These are phyloP conservation scores for Aspergillus steynii DNA, from an alignment of 495 filamentous ascomycete genomes.

Conservation along the genomic window DNA sequence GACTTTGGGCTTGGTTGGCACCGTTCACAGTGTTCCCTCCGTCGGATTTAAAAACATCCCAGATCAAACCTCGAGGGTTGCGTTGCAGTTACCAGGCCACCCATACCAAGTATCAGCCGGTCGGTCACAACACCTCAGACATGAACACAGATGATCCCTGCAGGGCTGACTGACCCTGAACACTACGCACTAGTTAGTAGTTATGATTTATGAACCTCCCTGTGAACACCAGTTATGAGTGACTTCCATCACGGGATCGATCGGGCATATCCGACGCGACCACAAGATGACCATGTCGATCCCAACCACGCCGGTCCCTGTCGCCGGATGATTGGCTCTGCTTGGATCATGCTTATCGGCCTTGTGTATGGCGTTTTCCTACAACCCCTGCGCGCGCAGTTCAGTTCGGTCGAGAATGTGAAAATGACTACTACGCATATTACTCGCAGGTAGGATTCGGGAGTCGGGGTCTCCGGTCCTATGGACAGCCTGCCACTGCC, in stretches of 20 bases:
- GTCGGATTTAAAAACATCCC: background rate
- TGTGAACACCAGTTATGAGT: background rate
- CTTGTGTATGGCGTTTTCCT: background rate
- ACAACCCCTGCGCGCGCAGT: too few species aligned
- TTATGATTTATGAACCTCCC: too few species aligned
- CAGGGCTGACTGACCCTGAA: background rate
- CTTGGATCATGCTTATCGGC: background rate
- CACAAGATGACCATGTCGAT: slow-evolving; percentile 4
- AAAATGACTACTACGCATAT: too few species aligned
- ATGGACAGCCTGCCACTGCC: too few species aligned
- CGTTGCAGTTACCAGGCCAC: slow-evolving; percentile 5
- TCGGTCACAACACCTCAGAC: background rate
- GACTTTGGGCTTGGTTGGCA: too few species aligned
- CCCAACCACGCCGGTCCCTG: slow-evolving; percentile 4
- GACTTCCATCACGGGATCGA: slow-evolving; percentile 9
- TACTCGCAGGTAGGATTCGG: too few species aligned
- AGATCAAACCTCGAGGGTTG: background rate
- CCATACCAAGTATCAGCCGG: background rate
- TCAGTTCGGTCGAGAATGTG: too few species aligned
- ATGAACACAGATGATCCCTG: slow-evolving; percentile 1
- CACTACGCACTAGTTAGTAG: too few species aligned
- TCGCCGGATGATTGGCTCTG: slow-evolving; percentile 1
- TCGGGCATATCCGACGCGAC: background rate
- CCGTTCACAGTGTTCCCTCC: background rate
- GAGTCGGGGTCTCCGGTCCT: too few species aligned